phyloP scores from a whole-genome alignment of 2,329 filamentous ascomycete species.

The Fusarium palustre region DNA sequence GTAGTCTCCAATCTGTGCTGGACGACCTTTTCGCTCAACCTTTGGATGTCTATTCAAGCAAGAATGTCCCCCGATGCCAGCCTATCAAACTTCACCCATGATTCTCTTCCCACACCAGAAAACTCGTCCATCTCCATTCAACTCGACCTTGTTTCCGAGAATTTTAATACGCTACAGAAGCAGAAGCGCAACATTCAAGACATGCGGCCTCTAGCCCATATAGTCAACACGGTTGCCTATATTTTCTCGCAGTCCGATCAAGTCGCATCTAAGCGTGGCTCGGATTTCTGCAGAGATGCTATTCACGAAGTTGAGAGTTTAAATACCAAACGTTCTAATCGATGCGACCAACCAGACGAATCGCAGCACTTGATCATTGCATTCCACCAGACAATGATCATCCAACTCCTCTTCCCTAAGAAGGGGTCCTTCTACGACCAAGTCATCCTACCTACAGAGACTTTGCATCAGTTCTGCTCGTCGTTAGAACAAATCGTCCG shows the following conservation, averaged over 20 bases:
- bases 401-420: constrained; percentile 51
- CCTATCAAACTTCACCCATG: constrained; percentile 43
- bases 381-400: constrained; percentile 51
- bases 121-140: constrained; percentile 49
- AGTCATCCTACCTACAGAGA: constrained; percentile 39
- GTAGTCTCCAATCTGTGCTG: constrained; percentile 55
- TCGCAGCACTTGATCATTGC: constrained; percentile 47
- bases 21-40: constrained; percentile 53
- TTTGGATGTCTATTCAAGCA: constrained; percentile 55
- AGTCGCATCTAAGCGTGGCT: constrained; percentile 42
- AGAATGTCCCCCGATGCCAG: constrained; percentile 45
- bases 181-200: constrained; percentile 52
- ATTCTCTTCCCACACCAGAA: constrained; percentile 49
- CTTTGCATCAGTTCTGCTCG: constrained; percentile 47
- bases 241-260: constrained; percentile 40
- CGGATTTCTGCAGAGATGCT: constrained; percentile 47
- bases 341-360: constrained; percentile 31
- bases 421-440: constrained; percentile 31
- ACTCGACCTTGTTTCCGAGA: constrained; percentile 53
- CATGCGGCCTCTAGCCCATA: constrained; percentile 52
- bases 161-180: constrained; percentile 53
- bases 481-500: constrained; percentile 48
- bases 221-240: constrained; percentile 50
- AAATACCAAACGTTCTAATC: constrained; percentile 16
- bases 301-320: constrained; percentile 46